Conservation (phyloP, 176 grass and related monocot species). For the Oryza officinalis region DNA sequence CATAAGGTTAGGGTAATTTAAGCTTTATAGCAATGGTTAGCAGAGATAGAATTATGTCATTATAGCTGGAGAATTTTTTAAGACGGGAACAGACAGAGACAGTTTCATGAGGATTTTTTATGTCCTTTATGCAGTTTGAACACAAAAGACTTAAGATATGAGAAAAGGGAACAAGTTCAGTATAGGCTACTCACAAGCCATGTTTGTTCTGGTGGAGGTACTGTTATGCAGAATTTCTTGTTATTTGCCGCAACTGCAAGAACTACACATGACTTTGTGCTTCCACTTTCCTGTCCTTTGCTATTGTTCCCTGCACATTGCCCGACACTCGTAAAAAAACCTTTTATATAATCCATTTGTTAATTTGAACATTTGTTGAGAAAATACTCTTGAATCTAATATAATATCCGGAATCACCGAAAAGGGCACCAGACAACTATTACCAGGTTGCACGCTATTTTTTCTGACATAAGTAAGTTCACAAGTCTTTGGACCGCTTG, state of each 20-base stretch:
- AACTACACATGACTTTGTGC: slow-evolving; percentile 23
- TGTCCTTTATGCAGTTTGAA: neutral
- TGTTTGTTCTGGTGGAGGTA: slow-evolving; percentile 34
- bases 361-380: neutral
- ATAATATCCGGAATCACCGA: neutral
- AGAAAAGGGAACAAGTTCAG: neutral
- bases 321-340: neutral
- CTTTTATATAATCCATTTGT: neutral
- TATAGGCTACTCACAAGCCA: slow-evolving; percentile 58
- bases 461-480: neutral
- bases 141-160: neutral
- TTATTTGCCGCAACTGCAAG: slow-evolving; percentile 17
- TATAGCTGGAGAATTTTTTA: neutral
- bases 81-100: neutral
- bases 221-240: slow-evolving; percentile 27
- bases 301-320: slow-evolving; percentile 30
- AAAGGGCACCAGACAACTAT: neutral
- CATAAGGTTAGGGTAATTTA: too few species aligned
- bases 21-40: neutral
- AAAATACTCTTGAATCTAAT: neutral
- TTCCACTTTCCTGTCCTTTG: slow-evolving; percentile 9
- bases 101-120: neutral
- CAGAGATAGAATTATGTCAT: neutral
- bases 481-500: neutral
- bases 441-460: slow-evolving; percentile 13